Percentiles rank a stretch among this genome's conserved stretches.
Conservation (phyloP, 192 early-diverging fungal genomes). For the Obelidium mucronatum region DNA sequence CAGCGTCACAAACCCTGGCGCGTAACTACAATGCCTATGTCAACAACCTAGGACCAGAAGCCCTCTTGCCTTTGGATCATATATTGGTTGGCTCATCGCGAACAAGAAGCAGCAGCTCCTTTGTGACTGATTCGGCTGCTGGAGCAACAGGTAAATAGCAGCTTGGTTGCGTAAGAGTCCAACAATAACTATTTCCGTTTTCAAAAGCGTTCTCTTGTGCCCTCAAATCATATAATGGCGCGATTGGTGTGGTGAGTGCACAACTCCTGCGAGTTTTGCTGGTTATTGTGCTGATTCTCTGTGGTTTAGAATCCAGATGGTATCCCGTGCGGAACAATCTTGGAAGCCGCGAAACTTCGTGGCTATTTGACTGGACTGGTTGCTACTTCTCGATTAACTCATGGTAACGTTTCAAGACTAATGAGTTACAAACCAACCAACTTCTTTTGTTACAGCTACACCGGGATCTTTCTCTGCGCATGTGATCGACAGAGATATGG, state of each 20-base stretch:
- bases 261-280: background rate
- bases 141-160: conserved; percentile 75
- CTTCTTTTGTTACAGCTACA: conserved; percentile 40
- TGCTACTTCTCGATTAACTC: conserved; percentile 93
- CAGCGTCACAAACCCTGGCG: conserved; percentile 89
- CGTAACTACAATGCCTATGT: conserved; percentile 80
- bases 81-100: conserved; percentile 86
- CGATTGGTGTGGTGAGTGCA: conserved; percentile 79
- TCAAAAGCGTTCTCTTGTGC: conserved; percentile 84
- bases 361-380: conserved; percentile 91
- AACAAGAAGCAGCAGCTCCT: conserved; percentile 78
- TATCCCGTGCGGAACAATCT: conserved; percentile 87
- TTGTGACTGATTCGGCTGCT: conserved; percentile 96
- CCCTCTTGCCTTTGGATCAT: conserved; percentile 57
- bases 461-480: conserved; percentile 75
- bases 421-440: background rate
- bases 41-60: conserved; percentile 55
- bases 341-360: conserved; percentile 89
- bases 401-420: conserved; percentile 57
- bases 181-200: background rate
- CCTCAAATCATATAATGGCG: conserved; percentile 93
- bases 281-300: background rate
- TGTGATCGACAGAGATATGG: conserved; percentile 72
- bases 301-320: conserved; percentile 55
- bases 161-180: background rate